Evolutionary conservation across 441 rosid species (phyloP).

Genomic region (Cnidoscolus chayamansa): DNA sequence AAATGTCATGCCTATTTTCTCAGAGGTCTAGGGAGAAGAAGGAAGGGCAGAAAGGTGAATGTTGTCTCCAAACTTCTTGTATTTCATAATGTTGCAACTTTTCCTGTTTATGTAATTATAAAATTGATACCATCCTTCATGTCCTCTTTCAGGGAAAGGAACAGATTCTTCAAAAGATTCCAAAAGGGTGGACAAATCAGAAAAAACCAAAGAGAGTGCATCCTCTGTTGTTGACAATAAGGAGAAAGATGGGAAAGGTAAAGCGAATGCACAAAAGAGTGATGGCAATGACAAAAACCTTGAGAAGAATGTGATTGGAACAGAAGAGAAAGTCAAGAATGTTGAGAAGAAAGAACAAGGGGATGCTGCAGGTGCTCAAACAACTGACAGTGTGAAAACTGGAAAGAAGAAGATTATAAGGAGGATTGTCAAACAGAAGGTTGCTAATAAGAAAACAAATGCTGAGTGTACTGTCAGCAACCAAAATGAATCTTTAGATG

Average conservation of each 20-base stretch:
- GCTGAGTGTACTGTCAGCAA: slow-evolving; percentile 38
- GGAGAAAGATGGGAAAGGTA: slow-evolving; percentile 48
- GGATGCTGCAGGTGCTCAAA: slow-evolving; percentile 39
- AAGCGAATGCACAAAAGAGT: slow-evolving; percentile 28
- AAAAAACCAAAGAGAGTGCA: slow-evolving; percentile 34
- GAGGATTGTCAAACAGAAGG: slow-evolving; percentile 74
- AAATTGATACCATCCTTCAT: slow-evolving; percentile 13
- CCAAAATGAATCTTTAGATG: slow-evolving; percentile 41
- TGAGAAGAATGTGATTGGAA: slow-evolving; percentile 37
- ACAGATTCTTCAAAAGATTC: slow-evolving; percentile 38
- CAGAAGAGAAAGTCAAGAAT: slow-evolving; percentile 34
- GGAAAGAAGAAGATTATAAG: slow-evolving; percentile 76
- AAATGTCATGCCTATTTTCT: slow-evolving; percentile 20
- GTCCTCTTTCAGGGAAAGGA: slow-evolving; percentile 38
- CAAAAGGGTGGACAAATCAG: slow-evolving; percentile 38
- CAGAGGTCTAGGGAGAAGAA: slow-evolving; percentile 56
- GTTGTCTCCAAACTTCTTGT: slow-evolving; percentile 16
- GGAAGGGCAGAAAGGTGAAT: slow-evolving; percentile 59
- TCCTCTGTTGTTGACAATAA: slow-evolving; percentile 35
- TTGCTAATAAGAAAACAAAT: slow-evolving; percentile 42
- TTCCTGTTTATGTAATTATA: slow-evolving; percentile 11
- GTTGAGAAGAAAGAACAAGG: slow-evolving; percentile 40
- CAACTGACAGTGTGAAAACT: slow-evolving; percentile 44
- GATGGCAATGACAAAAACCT: slow-evolving; percentile 34
- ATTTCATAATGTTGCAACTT: slow-evolving; percentile 12